Percentiles rank a stretch among this genome's conserved stretches.
These are phyloP conservation scores for Pulveroboletus sp. DNA, from an alignment of 768 basidiomycete species.

Conservation along the genomic window DNA sequence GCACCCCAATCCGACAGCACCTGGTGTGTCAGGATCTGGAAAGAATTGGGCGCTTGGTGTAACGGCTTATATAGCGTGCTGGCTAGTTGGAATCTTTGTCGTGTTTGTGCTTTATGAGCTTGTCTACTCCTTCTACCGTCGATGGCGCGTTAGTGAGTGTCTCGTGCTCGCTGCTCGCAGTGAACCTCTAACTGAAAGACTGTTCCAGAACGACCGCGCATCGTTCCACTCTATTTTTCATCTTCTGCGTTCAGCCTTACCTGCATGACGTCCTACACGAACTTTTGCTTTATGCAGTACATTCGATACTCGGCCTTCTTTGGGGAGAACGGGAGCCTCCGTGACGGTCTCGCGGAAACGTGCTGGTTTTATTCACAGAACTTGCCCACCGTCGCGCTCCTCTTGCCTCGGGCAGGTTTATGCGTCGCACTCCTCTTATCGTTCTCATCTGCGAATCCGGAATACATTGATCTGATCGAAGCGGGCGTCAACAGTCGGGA, in stretches of 20 bases:
- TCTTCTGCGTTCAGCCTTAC: conserved; percentile 71
- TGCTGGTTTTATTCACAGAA: conserved; percentile 85
- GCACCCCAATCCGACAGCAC: conserved; percentile 64
- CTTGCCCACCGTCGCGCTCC: conserved; percentile 71
- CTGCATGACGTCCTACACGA: conserved; percentile 72
- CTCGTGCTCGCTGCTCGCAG: conserved; percentile 13
- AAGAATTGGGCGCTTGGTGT: conserved; percentile 79
- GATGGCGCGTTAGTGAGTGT: conserved; percentile 77
- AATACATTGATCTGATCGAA: conserved; percentile 42
- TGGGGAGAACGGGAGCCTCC: conserved; percentile 43
- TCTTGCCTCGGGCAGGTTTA: conserved; percentile 79
- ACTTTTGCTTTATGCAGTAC: conserved; percentile 81
- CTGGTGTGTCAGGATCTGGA: conserved; percentile 65
- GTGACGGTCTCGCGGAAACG: conserved; percentile 72
- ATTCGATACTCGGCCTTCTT: conserved; percentile 68
- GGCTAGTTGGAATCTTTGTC: conserved; percentile 66
- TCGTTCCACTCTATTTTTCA: conserved; percentile 81
- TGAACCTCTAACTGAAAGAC: not conserved
- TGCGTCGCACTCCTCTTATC: conserved; percentile 66
- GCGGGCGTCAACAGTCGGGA: conserved; percentile 54
- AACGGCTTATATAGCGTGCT: conserved; percentile 80
- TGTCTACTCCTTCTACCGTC: conserved; percentile 66
- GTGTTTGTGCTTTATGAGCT: conserved; percentile 76
- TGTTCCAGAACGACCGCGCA: conserved; percentile 68
- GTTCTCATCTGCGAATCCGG: conserved; percentile 50